Evolutionary conservation across 805 yeast species (phyloP).

Genomic region (Osmozyma mogii): DNA sequence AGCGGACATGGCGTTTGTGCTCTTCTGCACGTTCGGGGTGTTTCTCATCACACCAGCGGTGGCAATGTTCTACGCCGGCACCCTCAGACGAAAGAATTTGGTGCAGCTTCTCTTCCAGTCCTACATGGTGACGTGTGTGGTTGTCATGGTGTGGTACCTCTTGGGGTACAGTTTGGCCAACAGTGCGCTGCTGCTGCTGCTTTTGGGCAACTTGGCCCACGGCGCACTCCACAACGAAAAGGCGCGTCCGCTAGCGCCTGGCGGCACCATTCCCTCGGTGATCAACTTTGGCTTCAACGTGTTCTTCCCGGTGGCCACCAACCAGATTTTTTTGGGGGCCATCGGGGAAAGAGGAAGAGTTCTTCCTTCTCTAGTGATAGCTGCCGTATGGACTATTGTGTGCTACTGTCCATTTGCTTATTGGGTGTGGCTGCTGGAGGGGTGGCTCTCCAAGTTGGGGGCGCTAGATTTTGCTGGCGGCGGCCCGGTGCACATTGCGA

Average conservation of each 20-base stretch:
- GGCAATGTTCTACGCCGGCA: conserved; percentile 39
- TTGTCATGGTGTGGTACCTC: conserved; percentile 38
- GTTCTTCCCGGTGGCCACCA: conserved; percentile 42
- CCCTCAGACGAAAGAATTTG: conserved; percentile 32
- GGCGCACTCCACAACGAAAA: conserved; percentile 34
- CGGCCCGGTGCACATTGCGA: conserved; percentile 41
- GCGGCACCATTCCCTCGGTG: conserved; percentile 42
- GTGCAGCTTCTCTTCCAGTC: conserved; percentile 39
- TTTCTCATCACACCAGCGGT: conserved; percentile 41
- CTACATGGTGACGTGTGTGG: conserved; percentile 31
- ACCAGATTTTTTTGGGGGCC: conserved; percentile 40
- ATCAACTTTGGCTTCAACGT: conserved; percentile 36
- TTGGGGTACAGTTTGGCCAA: conserved; percentile 38
- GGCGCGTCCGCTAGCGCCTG: conserved; percentile 34
- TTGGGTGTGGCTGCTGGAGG: conserved; percentile 40
- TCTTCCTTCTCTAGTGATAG: conserved; percentile 34
- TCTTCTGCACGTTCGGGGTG: conserved; percentile 42
- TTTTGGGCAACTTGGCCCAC: conserved; percentile 28
- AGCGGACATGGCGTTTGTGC: conserved; percentile 43
- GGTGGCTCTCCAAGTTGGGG: conserved; percentile 37
- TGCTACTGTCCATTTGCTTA: conserved; percentile 39
- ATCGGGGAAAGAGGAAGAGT: conserved; percentile 38
- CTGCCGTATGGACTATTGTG: conserved; percentile 33
- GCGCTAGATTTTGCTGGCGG: conserved; percentile 44
- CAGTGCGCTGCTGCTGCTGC: conserved; percentile 20